Evolutionary conservation across 768 basidiomycete genomes (phyloP).

Genomic region (Termitomyces sp.): DNA sequence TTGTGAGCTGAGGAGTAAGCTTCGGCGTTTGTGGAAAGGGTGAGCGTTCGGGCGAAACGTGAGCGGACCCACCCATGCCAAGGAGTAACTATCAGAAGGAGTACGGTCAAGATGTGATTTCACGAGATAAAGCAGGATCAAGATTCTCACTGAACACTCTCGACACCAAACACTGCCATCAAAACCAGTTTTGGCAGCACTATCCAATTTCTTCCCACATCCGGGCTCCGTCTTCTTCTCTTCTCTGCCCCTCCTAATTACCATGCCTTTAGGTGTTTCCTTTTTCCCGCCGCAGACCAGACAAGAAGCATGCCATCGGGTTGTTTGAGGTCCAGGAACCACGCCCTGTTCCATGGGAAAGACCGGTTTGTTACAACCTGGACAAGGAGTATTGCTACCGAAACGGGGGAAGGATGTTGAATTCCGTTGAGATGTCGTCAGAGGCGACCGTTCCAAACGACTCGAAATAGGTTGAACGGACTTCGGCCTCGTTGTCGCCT

Average conservation of each 20-base stretch:
- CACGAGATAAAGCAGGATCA: background rate
- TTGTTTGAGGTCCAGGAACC: constrained; percentile 78
- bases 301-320: constrained; percentile 75
- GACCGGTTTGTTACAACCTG: constrained; percentile 69
- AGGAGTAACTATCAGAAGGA: constrained; percentile 46
- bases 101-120: background rate
- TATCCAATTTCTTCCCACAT: constrained; percentile 80
- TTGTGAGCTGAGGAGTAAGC: constrained; percentile 56
- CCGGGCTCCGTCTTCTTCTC: constrained; percentile 59
- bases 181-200: constrained; percentile 69
- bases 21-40: constrained; percentile 36
- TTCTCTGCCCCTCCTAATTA: constrained; percentile 35
- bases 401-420: constrained; percentile 45
- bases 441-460: constrained; percentile 34
- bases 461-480: constrained; percentile 27
- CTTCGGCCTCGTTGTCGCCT: constrained; percentile 6
- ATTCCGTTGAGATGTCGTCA: constrained; percentile 24
- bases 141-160: constrained; percentile 65
- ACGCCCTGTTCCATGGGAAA: constrained; percentile 84
- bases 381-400: constrained; percentile 58
- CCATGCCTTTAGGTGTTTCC: constrained; percentile 27
- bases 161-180: constrained; percentile 79
- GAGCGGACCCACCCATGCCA: constrained; percentile 42
- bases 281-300: constrained; percentile 80
- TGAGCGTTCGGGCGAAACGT: constrained; percentile 47